These are phyloP conservation scores for Letharia columbiana DNA, from an alignment of 495 filamentous ascomycete genomes.

Conservation along the genomic window DNA sequence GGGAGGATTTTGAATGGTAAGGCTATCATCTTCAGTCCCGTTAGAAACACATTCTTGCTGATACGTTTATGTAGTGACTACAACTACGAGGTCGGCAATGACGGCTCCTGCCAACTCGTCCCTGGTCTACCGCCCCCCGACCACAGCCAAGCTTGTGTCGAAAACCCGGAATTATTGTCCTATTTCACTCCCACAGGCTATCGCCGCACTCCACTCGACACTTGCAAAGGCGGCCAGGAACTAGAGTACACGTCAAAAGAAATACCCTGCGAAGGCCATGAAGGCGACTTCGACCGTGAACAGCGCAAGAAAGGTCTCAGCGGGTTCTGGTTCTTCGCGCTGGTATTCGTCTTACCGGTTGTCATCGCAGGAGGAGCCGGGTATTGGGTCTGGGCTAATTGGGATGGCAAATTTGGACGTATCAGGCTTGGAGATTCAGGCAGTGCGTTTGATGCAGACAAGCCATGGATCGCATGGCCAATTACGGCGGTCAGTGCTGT, in stretches of 20 bases:
- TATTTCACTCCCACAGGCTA: constrained; percentile 81
- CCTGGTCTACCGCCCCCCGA: constrained; percentile 58
- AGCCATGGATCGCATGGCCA: constrained; percentile 65
- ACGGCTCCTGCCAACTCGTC: constrained; percentile 69
- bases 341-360: constrained; percentile 61
- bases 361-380: constrained; percentile 58
- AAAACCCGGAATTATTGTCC: constrained; percentile 56
- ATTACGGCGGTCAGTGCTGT: constrained; percentile 68
- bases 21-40: constrained; percentile 20
- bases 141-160: constrained; percentile 53
- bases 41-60: constrained; percentile 16
- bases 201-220: constrained; percentile 82
- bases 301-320: constrained; percentile 49
- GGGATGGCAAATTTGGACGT: constrained; percentile 82
- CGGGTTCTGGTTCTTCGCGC: constrained; percentile 76
- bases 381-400: constrained; percentile 79
- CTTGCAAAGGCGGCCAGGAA: constrained; percentile 64
- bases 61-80: constrained; percentile 58
- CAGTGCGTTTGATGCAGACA: constrained; percentile 51
- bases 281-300: constrained; percentile 65
- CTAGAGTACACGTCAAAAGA: constrained; percentile 52
- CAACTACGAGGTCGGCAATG: constrained; percentile 73
- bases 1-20: constrained; percentile 91
- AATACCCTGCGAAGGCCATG: constrained; percentile 62
- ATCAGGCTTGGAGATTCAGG: constrained; percentile 59